phyloP scores from a whole-genome alignment of 1,284 basidiomycete species.

The Cryptococcus sp. region DNA sequence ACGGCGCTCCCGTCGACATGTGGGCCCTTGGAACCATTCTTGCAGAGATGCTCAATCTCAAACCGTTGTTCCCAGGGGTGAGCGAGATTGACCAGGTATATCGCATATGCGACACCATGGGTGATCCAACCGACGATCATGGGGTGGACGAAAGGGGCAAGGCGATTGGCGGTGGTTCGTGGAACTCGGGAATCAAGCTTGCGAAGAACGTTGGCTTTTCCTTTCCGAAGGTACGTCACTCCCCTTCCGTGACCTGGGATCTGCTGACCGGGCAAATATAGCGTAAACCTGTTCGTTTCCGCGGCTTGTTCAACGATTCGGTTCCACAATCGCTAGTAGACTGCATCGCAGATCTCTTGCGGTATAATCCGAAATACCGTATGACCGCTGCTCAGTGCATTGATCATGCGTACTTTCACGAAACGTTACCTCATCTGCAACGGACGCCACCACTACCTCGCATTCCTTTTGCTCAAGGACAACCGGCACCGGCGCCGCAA shows the following conservation, averaged over 20 bases:
- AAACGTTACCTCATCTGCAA: constrained; percentile 58
- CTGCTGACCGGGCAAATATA: constrained; percentile 44
- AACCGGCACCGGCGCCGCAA: constrained; percentile 32
- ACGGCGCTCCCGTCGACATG: constrained; percentile 97
- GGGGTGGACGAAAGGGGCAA: constrained; percentile 71
- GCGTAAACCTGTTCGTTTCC: constrained; percentile 74
- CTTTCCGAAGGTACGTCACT: constrained; percentile 73
- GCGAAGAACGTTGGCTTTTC: constrained; percentile 82
- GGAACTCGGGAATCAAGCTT: constrained; percentile 82
- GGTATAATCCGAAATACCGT: constrained; percentile 84
- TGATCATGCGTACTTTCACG: constrained; percentile 81
- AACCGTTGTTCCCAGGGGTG: constrained; percentile 96
- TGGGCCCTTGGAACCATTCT: constrained; percentile 99
- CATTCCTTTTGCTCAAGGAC: constrained; percentile 50
- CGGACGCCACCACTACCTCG: constrained; percentile 62
- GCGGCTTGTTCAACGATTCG: constrained; percentile 72
- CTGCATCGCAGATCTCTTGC: constrained; percentile 87
- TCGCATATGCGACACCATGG: constrained; percentile 84
- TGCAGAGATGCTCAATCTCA: constrained; percentile 92
- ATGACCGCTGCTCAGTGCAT: constrained; percentile 84
- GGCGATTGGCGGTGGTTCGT: constrained; percentile 80
- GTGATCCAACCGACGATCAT: constrained; percentile 85
- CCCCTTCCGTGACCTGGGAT: constrained; percentile 4
- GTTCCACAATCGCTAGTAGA: constrained; percentile 82
- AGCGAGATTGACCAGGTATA: constrained; percentile 92